Conservation (phyloP, 371 early-diverging fungal species). For the Mortierella sp. region DNA sequence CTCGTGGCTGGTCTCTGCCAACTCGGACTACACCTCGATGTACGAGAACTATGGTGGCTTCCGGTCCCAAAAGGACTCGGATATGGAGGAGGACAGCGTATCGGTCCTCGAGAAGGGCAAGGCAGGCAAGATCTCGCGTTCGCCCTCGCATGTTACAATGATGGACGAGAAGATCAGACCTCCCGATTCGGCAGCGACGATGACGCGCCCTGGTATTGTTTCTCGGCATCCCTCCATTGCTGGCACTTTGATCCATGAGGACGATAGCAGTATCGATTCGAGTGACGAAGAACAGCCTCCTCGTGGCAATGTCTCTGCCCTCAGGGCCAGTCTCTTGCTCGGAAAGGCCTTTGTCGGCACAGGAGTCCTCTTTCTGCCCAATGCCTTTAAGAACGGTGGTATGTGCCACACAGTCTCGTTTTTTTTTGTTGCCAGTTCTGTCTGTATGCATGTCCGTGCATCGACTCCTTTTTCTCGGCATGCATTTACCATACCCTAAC, state of each 20-base stretch:
- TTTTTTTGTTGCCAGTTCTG: neutral
- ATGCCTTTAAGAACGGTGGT: constrained; percentile 71
- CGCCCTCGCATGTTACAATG: constrained; percentile 4
- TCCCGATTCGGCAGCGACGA: neutral
- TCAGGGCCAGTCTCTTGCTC: constrained; percentile 80
- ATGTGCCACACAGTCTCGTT: neutral
- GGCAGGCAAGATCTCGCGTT: neutral
- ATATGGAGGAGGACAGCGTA: constrained; percentile 7
- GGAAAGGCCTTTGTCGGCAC: constrained; percentile 87
- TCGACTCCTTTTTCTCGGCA: neutral
- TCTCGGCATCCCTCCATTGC: neutral
- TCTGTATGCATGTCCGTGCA: neutral
- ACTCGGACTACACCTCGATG: constrained; percentile 40
- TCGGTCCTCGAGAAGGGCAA: constrained; percentile 32
- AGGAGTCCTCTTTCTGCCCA: constrained; percentile 70
- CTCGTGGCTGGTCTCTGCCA: constrained; percentile 40
- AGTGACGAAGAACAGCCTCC: constrained; percentile 10
- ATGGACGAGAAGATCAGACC: constrained; percentile 9
- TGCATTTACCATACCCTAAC: neutral
- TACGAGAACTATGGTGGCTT: constrained; percentile 41
- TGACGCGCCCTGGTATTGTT: neutral
- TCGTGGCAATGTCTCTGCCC: constrained; percentile 68
- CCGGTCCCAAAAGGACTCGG: constrained; percentile 17
- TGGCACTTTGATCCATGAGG: constrained; percentile 13
- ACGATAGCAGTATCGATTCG: constrained; percentile 58